These are phyloP conservation scores for Amanita fuliginea DNA, from an alignment of 768 basidiomycete genomes.

Conservation along the genomic window DNA sequence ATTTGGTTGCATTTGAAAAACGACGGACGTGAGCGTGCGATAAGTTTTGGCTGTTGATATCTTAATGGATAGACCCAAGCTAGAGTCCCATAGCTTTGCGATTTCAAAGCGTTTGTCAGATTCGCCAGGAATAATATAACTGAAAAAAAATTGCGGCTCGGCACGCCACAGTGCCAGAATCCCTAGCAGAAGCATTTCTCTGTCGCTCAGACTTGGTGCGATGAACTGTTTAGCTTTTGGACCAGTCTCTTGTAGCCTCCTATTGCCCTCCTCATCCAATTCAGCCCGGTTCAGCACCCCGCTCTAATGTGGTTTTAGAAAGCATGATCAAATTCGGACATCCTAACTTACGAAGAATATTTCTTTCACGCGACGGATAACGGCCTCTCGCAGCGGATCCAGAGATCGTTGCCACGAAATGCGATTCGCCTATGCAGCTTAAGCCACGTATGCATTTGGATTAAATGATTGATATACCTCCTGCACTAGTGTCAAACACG, in stretches of 20 bases:
- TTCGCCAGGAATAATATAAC: conserved; percentile 28
- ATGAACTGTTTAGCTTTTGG: conserved; percentile 49
- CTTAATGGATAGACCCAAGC: conserved; percentile 56
- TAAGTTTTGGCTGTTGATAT: conserved; percentile 45
- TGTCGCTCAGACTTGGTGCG: conserved; percentile 45
- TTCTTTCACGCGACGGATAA: conserved; percentile 38
- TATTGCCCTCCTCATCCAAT: conserved; percentile 42
- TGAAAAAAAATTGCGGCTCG: conserved; percentile 42
- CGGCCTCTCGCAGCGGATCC: conserved; percentile 30
- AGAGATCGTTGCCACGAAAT: conserved; percentile 48
- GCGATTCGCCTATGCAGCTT: conserved; percentile 28
- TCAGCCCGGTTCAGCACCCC: conserved; percentile 47
- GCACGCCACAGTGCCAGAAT: conserved; percentile 63
- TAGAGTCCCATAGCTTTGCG: conserved; percentile 47
- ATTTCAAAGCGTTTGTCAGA: conserved; percentile 35
- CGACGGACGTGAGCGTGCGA: conserved; percentile 29
- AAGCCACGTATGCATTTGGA: neutral
- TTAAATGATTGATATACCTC: conserved; percentile 35
- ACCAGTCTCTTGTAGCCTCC: conserved; percentile 39
- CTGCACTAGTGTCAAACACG: conserved; percentile 53
- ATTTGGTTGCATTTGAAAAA: conserved; percentile 29
- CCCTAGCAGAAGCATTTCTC: conserved; percentile 59
- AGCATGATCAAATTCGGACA: neutral
- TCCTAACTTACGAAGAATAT: conserved; percentile 41
- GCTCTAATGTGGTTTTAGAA: conserved; percentile 21